phyloP scores from a whole-genome alignment of 352 stramenopile genomes.

The Phytopythium mirpurense region DNA sequence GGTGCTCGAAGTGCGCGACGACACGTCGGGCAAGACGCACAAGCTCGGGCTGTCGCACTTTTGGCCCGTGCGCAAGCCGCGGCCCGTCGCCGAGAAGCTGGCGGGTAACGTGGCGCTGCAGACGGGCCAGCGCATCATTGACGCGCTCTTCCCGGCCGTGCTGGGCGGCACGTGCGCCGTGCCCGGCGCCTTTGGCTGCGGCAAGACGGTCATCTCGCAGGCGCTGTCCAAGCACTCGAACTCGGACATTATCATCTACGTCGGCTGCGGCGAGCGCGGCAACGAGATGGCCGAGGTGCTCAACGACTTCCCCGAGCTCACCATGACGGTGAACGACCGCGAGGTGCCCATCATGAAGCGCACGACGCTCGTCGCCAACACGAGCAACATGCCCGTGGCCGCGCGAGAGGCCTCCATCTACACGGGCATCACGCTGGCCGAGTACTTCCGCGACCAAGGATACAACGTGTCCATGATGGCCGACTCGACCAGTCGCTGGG shows the following conservation, averaged over 20 bases:
- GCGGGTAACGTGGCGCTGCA: conserved; percentile 96
- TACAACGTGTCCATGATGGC: conserved; percentile 99
- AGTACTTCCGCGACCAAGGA: conserved; percentile 98
- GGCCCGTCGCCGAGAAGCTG: conserved; percentile 98
- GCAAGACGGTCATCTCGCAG: conserved; percentile 99
- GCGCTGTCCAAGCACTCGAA: conserved; percentile 99
- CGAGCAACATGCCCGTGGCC: conserved; percentile 99
- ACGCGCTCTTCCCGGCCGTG: conserved; percentile 98
- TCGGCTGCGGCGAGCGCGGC: conserved; percentile 98
- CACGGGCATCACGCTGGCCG: conserved; percentile 97
- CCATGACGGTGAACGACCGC: conserved; percentile 97
- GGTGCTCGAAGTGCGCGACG: conserved; percentile 98
- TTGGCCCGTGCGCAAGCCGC: conserved; percentile 96
- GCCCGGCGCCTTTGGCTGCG: conserved; percentile 98
- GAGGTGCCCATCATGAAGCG: conserved; percentile 99
- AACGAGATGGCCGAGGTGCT: conserved; percentile 99
- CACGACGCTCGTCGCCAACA: conserved; percentile 99
- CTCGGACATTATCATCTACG: conserved; percentile 98
- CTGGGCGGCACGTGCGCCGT: conserved; percentile 98
- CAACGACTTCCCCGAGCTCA: conserved; percentile 99
- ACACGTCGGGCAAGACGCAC: conserved; percentile 93
- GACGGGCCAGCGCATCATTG: conserved; percentile 98
- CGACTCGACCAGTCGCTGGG: conserved; percentile 99
- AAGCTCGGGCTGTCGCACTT: conserved; percentile 97
- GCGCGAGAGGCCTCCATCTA: conserved; percentile 99